phyloP scores from a whole-genome alignment of 129 eudicot genomes.

The Scalesia atractyloides region DNA sequence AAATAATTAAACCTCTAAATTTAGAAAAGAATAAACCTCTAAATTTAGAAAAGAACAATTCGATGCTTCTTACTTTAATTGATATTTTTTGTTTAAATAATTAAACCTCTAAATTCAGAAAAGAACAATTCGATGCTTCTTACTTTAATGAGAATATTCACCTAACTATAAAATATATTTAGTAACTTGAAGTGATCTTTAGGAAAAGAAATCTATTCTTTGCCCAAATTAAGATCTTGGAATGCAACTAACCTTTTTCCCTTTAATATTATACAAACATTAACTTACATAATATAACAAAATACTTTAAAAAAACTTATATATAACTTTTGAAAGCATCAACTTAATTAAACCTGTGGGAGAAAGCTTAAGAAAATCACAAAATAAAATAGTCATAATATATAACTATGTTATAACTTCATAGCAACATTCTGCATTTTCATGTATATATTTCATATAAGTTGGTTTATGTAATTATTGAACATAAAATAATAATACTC shows the following conservation, averaged over 20 bases:
- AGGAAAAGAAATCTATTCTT: conserved; percentile 33
- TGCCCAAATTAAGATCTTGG: conserved; percentile 24
- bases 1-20: not conserved
- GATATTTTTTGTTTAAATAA: not conserved
- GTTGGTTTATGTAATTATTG: too few relatives aligned
- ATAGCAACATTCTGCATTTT: too few relatives aligned
- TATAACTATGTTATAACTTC: too few relatives aligned
- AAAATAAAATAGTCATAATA: too few relatives aligned
- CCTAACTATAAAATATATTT: not conserved
- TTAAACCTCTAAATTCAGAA: not conserved
- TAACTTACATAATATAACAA: too few relatives aligned
- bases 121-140: not conserved
- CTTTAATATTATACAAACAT: not conserved
- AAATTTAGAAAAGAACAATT: not conserved
- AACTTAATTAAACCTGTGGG: too few relatives aligned
- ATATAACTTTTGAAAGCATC: too few relatives aligned
- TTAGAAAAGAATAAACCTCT: too few relatives aligned
- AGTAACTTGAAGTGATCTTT: conserved; percentile 19
- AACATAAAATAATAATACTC: too few relatives aligned
- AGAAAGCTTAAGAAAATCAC: too few relatives aligned
- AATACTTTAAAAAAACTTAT: too few relatives aligned
- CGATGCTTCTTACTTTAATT: not conserved
- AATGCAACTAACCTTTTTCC: conserved; percentile 3
- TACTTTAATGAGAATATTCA: conserved; percentile 3
- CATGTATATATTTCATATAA: too few relatives aligned